Base-by-base conservation (phyloP, 2,329 filamentous ascomycete species). In the Sporothrix dimorphospora region DNA sequence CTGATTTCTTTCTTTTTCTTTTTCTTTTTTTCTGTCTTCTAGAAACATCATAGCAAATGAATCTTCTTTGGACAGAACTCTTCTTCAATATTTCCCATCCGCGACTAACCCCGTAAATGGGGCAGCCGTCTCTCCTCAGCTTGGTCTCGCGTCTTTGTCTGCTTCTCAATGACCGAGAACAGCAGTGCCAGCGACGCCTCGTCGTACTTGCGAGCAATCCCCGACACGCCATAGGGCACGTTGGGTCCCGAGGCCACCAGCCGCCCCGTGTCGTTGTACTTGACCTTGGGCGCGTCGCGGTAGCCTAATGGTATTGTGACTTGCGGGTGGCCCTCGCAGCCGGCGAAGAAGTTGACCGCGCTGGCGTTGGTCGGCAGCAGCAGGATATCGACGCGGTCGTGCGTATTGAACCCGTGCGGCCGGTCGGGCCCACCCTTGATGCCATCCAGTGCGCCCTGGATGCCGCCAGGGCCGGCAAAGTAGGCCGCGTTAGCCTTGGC, bases 131-230 rank as follows among this genome's bases (percentile, higher is more conserved):
- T 77, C 1, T 79, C 78, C 67, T 77, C 76, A 8, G 80, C 74
- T n/a, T 71, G 73, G 12, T 76, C 71, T 8, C 81, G 74, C 1
- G 78, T 76, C 49, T 73, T 71, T 0, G 80, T 90, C 74, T 83
- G 81, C 81, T 91, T 88, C 81, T 93, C 91, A 79, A 89, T 92
- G 4, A 88, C 90, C 82, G 90, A 92, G 7, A 90, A 91, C 77
- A 89, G 85, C 0, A 87, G 87, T 72, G 93, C 87, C 75, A 93
- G 77, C 40, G 80, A 86, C 78, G 86, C 86, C 78, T 93, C 91
- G 47, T 83, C 86, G 81, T 87, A 93, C 66, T 83, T 84, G 2
- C 80, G 79, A 0, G 90, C 91, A 61, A 91, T 81, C 76, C 92
- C 92, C 8, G 84, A 84, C 12, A 93, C 80, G 0, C 91, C 91